Evolutionary conservation across 148 eudicot genomes (phyloP).

Genomic region (Salicornia ramosissima): DNA sequence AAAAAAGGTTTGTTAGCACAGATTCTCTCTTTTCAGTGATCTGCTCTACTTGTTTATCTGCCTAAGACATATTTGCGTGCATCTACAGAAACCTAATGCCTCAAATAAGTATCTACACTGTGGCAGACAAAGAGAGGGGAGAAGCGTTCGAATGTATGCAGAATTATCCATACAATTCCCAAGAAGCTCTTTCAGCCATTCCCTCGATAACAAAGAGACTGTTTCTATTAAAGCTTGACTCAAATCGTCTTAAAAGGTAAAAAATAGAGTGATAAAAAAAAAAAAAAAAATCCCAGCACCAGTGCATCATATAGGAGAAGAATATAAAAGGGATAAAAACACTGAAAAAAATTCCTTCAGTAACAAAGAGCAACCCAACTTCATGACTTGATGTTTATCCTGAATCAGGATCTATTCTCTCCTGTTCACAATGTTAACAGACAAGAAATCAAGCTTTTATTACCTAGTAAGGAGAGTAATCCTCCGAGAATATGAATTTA

Average conservation of each 20-base stretch:
- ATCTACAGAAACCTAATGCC: neutral
- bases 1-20: neutral
- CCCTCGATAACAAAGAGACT: neutral
- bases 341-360: neutral
- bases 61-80: neutral
- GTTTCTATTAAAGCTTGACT: neutral
- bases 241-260: too few relatives aligned
- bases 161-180: neutral
- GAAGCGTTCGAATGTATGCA: neutral
- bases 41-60: neutral
- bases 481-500: too few relatives aligned
- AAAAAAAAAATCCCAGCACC: too few relatives aligned
- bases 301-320: neutral
- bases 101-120: neutral
- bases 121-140: neutral
- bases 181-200: neutral
- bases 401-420: neutral
- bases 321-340: neutral
- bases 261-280: too few relatives aligned
- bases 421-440: neutral
- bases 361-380: neutral
- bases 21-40: too few relatives aligned
- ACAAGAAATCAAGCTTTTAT: too few relatives aligned
- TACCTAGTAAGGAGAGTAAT: constrained; percentile 7
- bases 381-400: neutral